Evolutionary conservation across 2,329 filamentous ascomycete species (phyloP), one percentile per base, ranked within the genome.

Genomic region (Chrysoporthe cubensis): DNA sequence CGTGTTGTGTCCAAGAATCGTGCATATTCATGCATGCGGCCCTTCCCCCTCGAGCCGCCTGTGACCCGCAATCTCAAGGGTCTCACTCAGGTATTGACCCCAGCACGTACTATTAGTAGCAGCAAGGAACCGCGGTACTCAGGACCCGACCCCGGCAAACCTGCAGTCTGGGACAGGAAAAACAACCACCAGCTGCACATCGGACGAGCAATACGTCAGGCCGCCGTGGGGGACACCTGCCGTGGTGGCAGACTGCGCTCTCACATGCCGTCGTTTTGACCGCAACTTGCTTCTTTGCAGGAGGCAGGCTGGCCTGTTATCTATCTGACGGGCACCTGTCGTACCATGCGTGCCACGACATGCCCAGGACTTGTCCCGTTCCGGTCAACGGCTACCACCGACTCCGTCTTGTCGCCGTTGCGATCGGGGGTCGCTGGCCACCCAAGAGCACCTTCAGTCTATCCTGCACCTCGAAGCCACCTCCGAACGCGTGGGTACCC

Each of bases 41-140:
- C 32, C 32, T 34, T 14, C 52, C 32, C 52, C 52, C 52, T 56
- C 26, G 26, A 37, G 34, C 7, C 14, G 6, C 54, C 6, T 40
- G 37, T 6, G 54, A 57, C 34, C 54, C 34, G 54, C 54, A 57
- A 57, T 57, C 54, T 57, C 32, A 57, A 57, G 54, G 54, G 54
- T 57, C 32, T 57, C 54, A 57, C 34, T n/a, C 34, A 57, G 18
- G 16, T 40, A n/a, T 16, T 52, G 48, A 26, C 26, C 26, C 26
- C 26, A 26, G 26, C 26, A 26, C 26, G 26, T 26, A 26, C 26
- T 26, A 26, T 26, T 26, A 40, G 6, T 5, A 40, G 37, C 37
- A 40, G 37, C 37, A 40, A 40, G 37, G 37, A 7, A 40, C 37
- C 37, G 37, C 37, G 37, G 6, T 6, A 9, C 9, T 40, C 37